These are phyloP conservation scores for Tulasnella sp. DNA, from an alignment of 768 basidiomycete genomes.

Conservation along the genomic window DNA sequence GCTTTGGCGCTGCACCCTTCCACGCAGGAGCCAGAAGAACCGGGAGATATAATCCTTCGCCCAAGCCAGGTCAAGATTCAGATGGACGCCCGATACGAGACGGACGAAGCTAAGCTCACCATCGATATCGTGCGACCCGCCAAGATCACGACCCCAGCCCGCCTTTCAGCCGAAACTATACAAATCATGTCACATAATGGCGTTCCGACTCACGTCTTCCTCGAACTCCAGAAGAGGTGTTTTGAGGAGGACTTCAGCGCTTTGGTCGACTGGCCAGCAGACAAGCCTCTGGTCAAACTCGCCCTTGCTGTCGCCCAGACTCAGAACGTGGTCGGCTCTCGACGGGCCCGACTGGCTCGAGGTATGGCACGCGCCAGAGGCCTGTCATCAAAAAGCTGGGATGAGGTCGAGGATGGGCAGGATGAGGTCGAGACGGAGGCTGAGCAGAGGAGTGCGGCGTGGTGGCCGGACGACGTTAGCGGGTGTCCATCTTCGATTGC, in stretches of 20 bases:
- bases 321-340: not conserved
- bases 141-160: no score
- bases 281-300: not conserved
- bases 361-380: constrained; percentile 10
- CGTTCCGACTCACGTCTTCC: no score
- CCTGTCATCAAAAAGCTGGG: not conserved
- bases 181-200: no score
- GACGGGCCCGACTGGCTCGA: not conserved
- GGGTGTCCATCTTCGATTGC: constrained; percentile 1
- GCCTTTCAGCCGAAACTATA: no score
- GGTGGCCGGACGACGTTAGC: constrained; percentile 19
- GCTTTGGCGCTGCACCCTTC: no score
- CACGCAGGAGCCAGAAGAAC: no score
- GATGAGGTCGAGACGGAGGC: not conserved
- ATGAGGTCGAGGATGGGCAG: not conserved
- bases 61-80: no score
- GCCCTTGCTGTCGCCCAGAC: not conserved
- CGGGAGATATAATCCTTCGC: no score
- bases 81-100: no score
- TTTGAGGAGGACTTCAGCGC: constrained; percentile 17
- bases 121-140: no score
- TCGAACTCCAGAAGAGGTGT: not conserved
- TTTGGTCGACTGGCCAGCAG: not conserved
- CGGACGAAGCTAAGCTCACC: no score
- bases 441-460: not conserved